Evolutionary conservation across 164 flowering plant genomes (phyloP).

Genomic region (Aristolochia californica): DNA sequence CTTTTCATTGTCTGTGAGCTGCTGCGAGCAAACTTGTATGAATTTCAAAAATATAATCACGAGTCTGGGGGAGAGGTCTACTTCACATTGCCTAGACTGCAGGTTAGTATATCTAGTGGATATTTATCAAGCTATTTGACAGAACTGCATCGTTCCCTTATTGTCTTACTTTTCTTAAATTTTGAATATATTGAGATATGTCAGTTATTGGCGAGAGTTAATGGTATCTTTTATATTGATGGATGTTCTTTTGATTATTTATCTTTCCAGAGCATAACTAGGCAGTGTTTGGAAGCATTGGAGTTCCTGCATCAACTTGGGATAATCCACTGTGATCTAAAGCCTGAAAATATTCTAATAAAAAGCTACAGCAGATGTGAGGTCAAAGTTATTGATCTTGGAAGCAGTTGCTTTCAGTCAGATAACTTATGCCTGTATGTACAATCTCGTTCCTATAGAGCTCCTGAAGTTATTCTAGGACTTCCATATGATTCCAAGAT

Average conservation of each 20-base stretch:
- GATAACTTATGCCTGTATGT: conserved; percentile 85
- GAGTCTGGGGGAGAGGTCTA: conserved; percentile 76
- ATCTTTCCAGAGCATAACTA: conserved; percentile 51
- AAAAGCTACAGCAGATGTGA: conserved; percentile 84
- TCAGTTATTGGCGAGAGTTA: not conserved
- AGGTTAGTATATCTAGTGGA: conserved; percentile 34
- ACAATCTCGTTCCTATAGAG: conserved; percentile 94
- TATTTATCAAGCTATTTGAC: not conserved
- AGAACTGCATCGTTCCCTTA: too few relatives aligned
- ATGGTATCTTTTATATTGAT: not conserved
- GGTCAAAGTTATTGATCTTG: conserved; percentile 90
- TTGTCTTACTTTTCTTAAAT: not conserved
- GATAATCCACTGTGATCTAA: conserved; percentile 86
- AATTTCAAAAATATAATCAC: conserved; percentile 75
- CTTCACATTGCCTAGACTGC: conserved; percentile 65
- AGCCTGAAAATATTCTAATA: conserved; percentile 90
- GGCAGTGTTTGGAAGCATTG: conserved; percentile 86
- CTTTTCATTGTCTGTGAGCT: conserved; percentile 90
- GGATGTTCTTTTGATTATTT: conserved; percentile 2
- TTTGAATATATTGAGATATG: not conserved
- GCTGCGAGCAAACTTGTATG: conserved; percentile 81
- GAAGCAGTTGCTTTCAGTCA: conserved; percentile 87
- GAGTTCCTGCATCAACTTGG: conserved; percentile 69
- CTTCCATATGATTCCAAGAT: conserved; percentile 76
- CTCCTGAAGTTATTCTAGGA: conserved; percentile 95